phyloP scores from a whole-genome alignment of 805 yeast species.

The Starmerella stigmatis region DNA sequence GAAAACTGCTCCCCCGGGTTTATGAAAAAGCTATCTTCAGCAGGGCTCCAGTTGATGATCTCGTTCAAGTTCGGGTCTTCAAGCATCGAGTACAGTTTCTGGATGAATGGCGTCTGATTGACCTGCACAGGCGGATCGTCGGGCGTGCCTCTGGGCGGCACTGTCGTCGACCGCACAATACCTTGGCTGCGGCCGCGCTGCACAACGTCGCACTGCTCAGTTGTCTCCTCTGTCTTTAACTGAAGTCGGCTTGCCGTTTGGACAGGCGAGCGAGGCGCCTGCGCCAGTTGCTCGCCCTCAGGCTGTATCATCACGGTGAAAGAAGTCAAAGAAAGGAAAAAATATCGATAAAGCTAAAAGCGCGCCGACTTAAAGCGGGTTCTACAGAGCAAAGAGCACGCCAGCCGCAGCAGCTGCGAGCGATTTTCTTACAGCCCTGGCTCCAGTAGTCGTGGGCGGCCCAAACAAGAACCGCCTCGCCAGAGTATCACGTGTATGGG shows the following conservation, averaged over 20 bases:
- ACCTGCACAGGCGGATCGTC: constrained; percentile 25
- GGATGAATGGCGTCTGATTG: constrained; percentile 61
- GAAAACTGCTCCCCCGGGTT: constrained; percentile 80
- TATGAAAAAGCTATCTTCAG: constrained; percentile 65
- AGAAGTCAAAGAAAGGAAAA: not conserved
- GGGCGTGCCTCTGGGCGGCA: too few species aligned
- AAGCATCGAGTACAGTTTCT: constrained; percentile 79
- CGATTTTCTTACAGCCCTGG: too few species aligned
- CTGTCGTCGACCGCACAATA: too few species aligned
- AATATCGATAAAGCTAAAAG: too few species aligned
- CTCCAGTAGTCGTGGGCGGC: too few species aligned
- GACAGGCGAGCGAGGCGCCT: constrained; percentile 3
- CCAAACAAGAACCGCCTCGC: too few species aligned
- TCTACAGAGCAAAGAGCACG: too few species aligned
- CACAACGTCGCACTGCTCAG: too few species aligned
- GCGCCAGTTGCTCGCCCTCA: constrained; percentile 7
- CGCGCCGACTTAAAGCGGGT: too few species aligned
- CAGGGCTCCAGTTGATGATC: constrained; percentile 75
- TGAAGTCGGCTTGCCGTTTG: not conserved
- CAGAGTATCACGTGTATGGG: too few species aligned
- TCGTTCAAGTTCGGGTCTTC: constrained; percentile 64
- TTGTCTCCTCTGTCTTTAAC: not conserved
- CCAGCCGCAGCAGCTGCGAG: not conserved
- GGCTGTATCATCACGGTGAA: not conserved
- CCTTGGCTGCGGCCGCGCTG: too few species aligned